Evolutionary conservation across 371 early-diverging fungal species (phyloP), one percentile per base, ranked within the genome.

Genomic region (Syncephalis fuscata): DNA sequence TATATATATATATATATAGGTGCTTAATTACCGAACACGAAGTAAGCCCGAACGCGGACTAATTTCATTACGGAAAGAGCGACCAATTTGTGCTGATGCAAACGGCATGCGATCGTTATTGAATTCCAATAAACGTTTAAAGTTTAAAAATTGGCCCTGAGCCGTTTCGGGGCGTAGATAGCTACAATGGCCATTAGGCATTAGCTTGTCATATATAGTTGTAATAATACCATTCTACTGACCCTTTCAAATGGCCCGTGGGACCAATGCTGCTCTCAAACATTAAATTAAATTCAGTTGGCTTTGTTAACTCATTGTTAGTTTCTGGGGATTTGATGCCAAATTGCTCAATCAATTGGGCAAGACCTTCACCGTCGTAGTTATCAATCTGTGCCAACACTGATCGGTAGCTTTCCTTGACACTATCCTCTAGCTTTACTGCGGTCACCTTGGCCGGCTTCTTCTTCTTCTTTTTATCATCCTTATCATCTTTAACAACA

Each of bases 151-250:
- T 69, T 99, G 99, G 56, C 98, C 97, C 73, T 99, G 99, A 38
- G 99, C 99, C 16, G 99, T 99, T 71, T 99, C 99, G 48, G 99
- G 99, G 48, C 99, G 82, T 56, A 99, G 73, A 71, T 78, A 99
- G 4, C 32, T 32, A 11, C 32, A 32, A 4, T 38, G 38, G 11
- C n/a, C 10, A 11, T n/a, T 11, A 10, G n/a, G n/a, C 10, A 38
- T 11, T 11, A 38, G n/a, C n/a, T 38, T 38, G 10, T 38, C 38
- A n/a, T 10, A 11, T n/a, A n/a, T n/a, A 38, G 32, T 47, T 48
- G 38, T 9, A 17, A 43, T 36, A 27, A 41, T 16, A 20, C 39
- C 32, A 7, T 32, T 32, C 32, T 32, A 32, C 11, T 32, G 32
- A 32, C 68, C 92, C 91, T 71, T 85, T 82, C 61, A 90, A 69